Evolutionary conservation across 129 eudicot species (phyloP), one percentile per base, ranked within the genome.

Genomic region (Logfia minima): DNA sequence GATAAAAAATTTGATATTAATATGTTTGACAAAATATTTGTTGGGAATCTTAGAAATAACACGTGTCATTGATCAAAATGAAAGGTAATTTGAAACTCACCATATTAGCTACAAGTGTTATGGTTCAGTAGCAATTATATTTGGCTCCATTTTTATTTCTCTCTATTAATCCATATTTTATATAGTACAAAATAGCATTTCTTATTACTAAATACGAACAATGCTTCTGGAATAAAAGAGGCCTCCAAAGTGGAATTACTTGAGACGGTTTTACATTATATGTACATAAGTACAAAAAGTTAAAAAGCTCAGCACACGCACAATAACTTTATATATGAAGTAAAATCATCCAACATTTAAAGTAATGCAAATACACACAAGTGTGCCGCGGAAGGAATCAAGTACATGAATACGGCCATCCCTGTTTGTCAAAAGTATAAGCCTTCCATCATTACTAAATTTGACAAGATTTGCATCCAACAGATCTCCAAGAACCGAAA

Each of bases 141-240:
- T 71, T 77, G 29, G 75, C 70, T 77, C 52, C 34, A 70, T 28
- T 62, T 35, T 19, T 63, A 34, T 62, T 22, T 19, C 3, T 59
- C 69, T 68, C 8, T 32, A 18, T 68, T 26, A 77, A 53, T 32
- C 51, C 1, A 69, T 43, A 22, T 21, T 59, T 34, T 7, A 60
- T 34, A 34, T 67, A 35, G 14, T 37, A 37, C 55, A 22, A 66
- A 22, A 21, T 67, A 37, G 52, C 66, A 77, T 53, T 68, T 60
- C n/a, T 43, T 21, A 59, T 76, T 71, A 95, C 99, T 97, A 87
- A 96, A 91, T 68, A 89, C 94, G 84, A 83, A 95, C 77, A 71
- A 83, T 76, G 96, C 99, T 14, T 95, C 99, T 0, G 99, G 99
- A 80, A 94, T 95, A 87, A 95, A 95, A 75, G 97, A 91, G 34